Evolutionary conservation across 257 asterid genomes (phyloP).

Genomic region (Jacaranda mimosifolia): DNA sequence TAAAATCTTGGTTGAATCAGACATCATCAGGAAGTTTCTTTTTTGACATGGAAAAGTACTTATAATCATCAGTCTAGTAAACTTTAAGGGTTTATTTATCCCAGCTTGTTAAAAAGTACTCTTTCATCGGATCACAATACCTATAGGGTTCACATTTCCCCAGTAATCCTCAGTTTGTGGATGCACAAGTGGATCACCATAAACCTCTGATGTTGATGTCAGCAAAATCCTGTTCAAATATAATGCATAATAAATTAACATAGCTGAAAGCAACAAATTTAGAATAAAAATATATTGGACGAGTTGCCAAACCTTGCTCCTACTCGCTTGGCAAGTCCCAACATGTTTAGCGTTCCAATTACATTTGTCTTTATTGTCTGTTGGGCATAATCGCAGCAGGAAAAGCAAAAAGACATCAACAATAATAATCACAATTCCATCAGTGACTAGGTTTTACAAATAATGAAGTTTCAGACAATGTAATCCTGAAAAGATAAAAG

Average conservation of each 20-base stretch:
- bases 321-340: constrained; percentile 98
- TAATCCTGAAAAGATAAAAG: not conserved
- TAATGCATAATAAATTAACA: constrained; percentile 6
- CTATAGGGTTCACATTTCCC: constrained; percentile 99
- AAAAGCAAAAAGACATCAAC: not conserved
- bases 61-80: no score
- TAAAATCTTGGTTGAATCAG: not conserved
- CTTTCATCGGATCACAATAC: constrained; percentile 44
- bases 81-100: no score
- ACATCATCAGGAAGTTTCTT: not conserved
- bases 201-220: constrained; percentile 97
- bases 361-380: constrained; percentile 98
- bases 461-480: not conserved
- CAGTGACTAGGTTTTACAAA: not conserved
- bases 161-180: constrained; percentile 97
- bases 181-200: constrained; percentile 95
- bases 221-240: constrained; percentile 70
- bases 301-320: constrained; percentile 83
- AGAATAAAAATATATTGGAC: not conserved
- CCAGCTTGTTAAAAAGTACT: no score
- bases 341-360: constrained; percentile 94
- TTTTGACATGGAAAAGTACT: no score
- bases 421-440: constrained; percentile 9
- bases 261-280: not conserved
- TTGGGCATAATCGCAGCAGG: constrained; percentile 3